Base-by-base conservation (phyloP, 805 yeast genomes). In the Brettanomyces sp. region DNA sequence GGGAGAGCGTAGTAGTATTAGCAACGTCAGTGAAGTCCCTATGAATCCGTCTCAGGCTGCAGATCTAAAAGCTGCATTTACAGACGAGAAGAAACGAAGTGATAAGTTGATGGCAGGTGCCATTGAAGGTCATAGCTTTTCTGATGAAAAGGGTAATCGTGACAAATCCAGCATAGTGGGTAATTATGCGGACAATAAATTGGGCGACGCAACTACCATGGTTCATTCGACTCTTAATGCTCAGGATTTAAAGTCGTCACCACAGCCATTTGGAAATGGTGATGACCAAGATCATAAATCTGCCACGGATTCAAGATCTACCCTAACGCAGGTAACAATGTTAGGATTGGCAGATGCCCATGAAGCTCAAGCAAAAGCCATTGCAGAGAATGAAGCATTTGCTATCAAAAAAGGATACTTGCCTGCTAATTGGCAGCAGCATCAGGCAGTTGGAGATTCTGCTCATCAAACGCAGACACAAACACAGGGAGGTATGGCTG, bases 31-130 rank as follows among this genome's bases (percentile, higher is more conserved):
- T n/a, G 22, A 21, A 13, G 57, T 42, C 48, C 57, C 46, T 52
- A 68, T 76, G 47, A 78, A 77, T 51, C 84, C 84, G n/a, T 63
- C 75, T 3, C 84, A 79, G 58, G 85, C 82, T 3, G 71, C 78
- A 36, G 75, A 77, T 45, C 59, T 80, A 53, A 70, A 80, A 53
- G 67, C 77, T 3, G 69, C 74, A 14, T 63, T 78, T 8, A 35
- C 37, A 18, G 37, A 35, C n/a, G 37, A 35, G 37, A 35, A 35
- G 37, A 35, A 18, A 35, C 37, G 37, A n/a, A 35, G 37, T 18
- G 37, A 35, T 18, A n/a, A 18, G n/a, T n/a, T 35, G 37, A n/a
- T 35, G 37, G 37, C 37, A 12, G 37, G 32, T n/a, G 38, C 33
- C 38, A 36, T 14, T 28, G 32, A 28, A 9, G 11, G 9, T 28